Base-by-base conservation (phyloP, 2,329 filamentous ascomycete species). In the Didymella lethalis region DNA sequence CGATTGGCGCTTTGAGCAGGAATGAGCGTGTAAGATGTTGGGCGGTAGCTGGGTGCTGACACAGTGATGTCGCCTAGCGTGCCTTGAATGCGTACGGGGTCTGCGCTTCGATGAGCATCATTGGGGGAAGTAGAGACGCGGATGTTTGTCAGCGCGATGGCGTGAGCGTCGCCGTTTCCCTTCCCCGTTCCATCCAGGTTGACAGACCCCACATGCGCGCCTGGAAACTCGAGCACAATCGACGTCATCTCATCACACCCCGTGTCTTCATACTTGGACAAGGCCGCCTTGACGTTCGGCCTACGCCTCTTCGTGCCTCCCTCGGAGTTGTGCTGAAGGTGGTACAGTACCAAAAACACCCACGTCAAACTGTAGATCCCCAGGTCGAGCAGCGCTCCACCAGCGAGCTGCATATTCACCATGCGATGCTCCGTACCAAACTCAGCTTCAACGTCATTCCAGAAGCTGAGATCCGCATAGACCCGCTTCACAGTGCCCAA, bases 291-390 rank as follows among this genome's bases (percentile, higher is more conserved):
- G 2, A 94, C 88, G n/a, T 79, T 82, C 1, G 92, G 92, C 0
- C 83, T 2, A 16, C 7, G 32, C 16, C 8, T n/a, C 71, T 75
- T 89, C 84, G 67, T 90, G 89, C 52, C 73, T 14, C 2, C 79
- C 72, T 18, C 87, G 83, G 69, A 28, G 12, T 10, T 5, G 7
- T 16, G 44, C 93, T 59, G 56, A 7, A 59, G 16, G 74, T 92
- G 90, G 78, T 96, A 96, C 34, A 96, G 83, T 41, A 88, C 88
- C 78, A 95, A 90, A 83, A 94, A 95, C 7, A 94, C 84, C 93
- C 92, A 96, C 26, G 92, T 96, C 61, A 96, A 79, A 46, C 90
- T 86, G 80, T 96, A 96, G 75, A 96, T 89, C 57, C 93, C 93
- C 52, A 96, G 81, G 75, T 96, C 92, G 49, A 96, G 83, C 57